These are phyloP conservation scores for Hordeum pubiflorum DNA, from an alignment of 202 grass and related monocot genomes.

Conservation along the genomic window DNA sequence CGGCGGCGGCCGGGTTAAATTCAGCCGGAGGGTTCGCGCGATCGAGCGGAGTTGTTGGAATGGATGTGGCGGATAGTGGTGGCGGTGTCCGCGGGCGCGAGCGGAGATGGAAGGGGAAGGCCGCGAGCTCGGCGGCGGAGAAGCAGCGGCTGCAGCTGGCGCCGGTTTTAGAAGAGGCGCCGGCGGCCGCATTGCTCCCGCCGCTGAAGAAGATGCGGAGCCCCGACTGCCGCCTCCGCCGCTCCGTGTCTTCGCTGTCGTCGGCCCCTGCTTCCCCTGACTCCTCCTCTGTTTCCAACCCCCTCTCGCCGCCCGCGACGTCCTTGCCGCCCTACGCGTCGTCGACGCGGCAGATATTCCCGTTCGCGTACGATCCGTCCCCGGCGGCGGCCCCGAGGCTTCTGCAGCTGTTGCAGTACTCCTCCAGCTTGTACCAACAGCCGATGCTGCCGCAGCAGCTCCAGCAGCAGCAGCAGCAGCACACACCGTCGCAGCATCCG, in stretches of 20 bases:
- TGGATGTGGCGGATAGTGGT: slow-evolving; percentile 10
- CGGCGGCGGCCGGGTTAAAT: slow-evolving; percentile 6
- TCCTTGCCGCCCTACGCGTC: background rate
- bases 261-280: slow-evolving; percentile 32
- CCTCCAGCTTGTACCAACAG: slow-evolving; percentile 28
- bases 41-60: slow-evolving; percentile 5
- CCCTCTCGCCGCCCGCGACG: slow-evolving; percentile 28
- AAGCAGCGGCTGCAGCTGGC: slow-evolving; percentile 20
- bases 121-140: background rate
- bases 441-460: background rate
- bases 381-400: background rate
- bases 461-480: background rate
- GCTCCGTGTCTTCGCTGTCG: slow-evolving; percentile 36
- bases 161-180: slow-evolving; percentile 49
- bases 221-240: slow-evolving; percentile 40
- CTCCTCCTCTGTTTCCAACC: slow-evolving; percentile 46
- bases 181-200: slow-evolving; percentile 36
- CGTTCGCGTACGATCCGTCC: slow-evolving; percentile 57
- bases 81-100: slow-evolving; percentile 6
- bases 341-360: slow-evolving; percentile 48
- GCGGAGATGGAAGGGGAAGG: slow-evolving; percentile 46
- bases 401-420: slow-evolving; percentile 28
- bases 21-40: background rate
- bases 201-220: slow-evolving; percentile 58
- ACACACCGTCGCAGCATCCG: slow-evolving; percentile 14